Evolutionary conservation across 2,329 filamentous ascomycete genomes (phyloP).

Genomic region (Immersiporthe knoxdaviesiana): DNA sequence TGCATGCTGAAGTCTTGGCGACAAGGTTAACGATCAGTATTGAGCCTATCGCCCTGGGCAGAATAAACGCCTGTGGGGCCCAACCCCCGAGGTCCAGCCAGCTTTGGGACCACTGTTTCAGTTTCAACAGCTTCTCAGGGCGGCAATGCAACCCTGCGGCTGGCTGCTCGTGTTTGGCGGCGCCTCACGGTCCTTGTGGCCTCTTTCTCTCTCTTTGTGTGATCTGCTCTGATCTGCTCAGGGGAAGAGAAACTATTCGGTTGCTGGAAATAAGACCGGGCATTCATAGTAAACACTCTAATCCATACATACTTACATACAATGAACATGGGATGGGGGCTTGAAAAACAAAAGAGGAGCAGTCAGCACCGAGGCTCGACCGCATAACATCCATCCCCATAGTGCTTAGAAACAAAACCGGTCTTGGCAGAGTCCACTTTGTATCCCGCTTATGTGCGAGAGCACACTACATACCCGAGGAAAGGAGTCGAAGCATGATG

Average conservation of each 20-base stretch:
- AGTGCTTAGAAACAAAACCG: slow-evolving; percentile 15
- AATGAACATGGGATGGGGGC: not conserved
- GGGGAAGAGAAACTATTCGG: too few species aligned
- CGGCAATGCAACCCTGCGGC: slow-evolving; percentile 25
- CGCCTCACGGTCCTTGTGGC: not conserved
- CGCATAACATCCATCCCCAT: not conserved
- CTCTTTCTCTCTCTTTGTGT: not conserved
- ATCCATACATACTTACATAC: too few species aligned
- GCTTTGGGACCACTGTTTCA: slow-evolving; percentile 21
- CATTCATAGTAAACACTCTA: not conserved
- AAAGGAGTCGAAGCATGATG: slow-evolving; percentile 11
- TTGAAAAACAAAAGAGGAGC: not conserved
- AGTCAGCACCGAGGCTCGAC: not conserved
- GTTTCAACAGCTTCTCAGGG: slow-evolving; percentile 11
- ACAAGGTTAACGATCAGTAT: slow-evolving; percentile 16
- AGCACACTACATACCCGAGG: slow-evolving; percentile 8
- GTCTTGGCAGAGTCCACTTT: slow-evolving; percentile 20
- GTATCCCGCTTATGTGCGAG: slow-evolving; percentile 8
- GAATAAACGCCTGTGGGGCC: slow-evolving; percentile 9
- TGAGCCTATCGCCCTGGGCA: slow-evolving; percentile 17
- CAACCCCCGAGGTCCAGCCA: slow-evolving; percentile 14
- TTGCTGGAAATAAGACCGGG: not conserved
- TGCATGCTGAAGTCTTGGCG: slow-evolving; percentile 22
- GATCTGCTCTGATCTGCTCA: not conserved
- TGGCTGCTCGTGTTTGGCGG: slow-evolving; percentile 20